Evolutionary conservation across 2,329 filamentous ascomycete species (phyloP).

Genomic region (Tolypocladium ovalisporum): DNA sequence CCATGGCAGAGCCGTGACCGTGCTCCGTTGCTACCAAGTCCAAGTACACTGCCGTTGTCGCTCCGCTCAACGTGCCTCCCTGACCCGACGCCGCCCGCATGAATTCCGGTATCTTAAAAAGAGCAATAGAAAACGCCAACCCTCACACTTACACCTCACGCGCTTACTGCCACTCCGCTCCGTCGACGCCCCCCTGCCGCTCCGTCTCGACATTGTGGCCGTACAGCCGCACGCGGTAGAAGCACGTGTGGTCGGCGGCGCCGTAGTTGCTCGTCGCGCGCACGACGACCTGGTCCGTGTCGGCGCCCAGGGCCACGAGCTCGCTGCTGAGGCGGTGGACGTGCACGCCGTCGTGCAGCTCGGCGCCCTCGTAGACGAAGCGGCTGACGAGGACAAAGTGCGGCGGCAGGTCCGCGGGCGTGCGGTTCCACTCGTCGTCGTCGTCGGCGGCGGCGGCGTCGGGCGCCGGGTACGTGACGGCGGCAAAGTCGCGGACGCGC

Average conservation of each 20-base stretch:
- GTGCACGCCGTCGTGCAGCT: slow-evolving; percentile 34
- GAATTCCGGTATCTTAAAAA: background rate
- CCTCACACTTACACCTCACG: background rate
- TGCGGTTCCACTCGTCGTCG: slow-evolving; percentile 16
- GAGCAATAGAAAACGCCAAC: background rate
- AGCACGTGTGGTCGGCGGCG: slow-evolving; percentile 47
- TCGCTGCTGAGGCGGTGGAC: slow-evolving; percentile 42
- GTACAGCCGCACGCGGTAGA: slow-evolving; percentile 53
- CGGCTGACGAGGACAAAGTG: slow-evolving; percentile 46
- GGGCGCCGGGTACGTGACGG: slow-evolving; percentile 27
- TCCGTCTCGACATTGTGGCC: slow-evolving; percentile 25
- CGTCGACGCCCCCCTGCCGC: background rate
- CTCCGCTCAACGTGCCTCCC: background rate
- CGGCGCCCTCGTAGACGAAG: slow-evolving; percentile 40
- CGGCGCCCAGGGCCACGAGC: slow-evolving; percentile 32
- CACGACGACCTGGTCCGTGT: slow-evolving; percentile 42
- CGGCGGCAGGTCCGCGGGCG: slow-evolving; percentile 13
- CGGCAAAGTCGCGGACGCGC: slow-evolving; percentile 31
- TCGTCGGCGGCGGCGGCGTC: slow-evolving; percentile 10
- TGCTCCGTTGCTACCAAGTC: background rate
- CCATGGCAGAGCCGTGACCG: background rate
- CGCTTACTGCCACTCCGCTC: background rate
- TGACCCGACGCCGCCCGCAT: background rate
- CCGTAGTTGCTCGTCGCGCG: slow-evolving; percentile 50
- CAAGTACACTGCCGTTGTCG: background rate